Base-by-base conservation (phyloP, 306 rosid species). In the Trifolium subterraneum region DNA sequence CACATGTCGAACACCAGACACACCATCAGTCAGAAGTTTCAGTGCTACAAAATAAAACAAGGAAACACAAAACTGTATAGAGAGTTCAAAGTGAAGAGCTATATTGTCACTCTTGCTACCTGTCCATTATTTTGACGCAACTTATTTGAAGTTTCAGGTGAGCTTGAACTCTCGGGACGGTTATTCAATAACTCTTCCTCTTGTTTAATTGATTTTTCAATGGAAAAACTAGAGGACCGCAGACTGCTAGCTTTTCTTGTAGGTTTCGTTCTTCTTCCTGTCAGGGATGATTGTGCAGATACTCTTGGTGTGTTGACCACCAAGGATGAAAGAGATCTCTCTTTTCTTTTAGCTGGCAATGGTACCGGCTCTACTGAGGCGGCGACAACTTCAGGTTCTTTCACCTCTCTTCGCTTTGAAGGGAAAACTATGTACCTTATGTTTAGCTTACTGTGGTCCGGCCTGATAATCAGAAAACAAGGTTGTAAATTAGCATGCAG, bases 241-340 rank as follows among this genome's bases (percentile, higher is more conserved):
- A 83, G 69, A 68, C 79, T 66, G 61, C 85, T 72, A 70, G 96
- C 92, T 79, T 88, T 94, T 86, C 97, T 91, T 29, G 92, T 78
- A 51, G 94, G 86, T 78, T 88, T 88, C 22, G 95, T 86, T 84
- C 99, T 83, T 86, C 90, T 92, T 65, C 99, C 97, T 6, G 96
- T 88, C 84, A 83, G 51, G 33, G 91, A 71, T n/a, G 87, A 83
- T 72, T 87, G 90, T 29, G 87, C 51, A 22, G 97, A 83, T 64
- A 90, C 97, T 88, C 88, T 90, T 13, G 99, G 99, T 76, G 96
- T 87, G 86, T 78, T 86, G 72, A 94, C 94, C 78, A 90, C 99
- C 86, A 94, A 79, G 51, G 97, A 94, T 1, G 97, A 94, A 64
- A 94, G 97, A 23, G 96, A 94, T 81, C 97, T 90, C 78, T 94